Percentiles rank a stretch among this genome's conserved stretches.
Conservation (phyloP, 305 asterid species). For the Stenogyne calaminthoides region DNA sequence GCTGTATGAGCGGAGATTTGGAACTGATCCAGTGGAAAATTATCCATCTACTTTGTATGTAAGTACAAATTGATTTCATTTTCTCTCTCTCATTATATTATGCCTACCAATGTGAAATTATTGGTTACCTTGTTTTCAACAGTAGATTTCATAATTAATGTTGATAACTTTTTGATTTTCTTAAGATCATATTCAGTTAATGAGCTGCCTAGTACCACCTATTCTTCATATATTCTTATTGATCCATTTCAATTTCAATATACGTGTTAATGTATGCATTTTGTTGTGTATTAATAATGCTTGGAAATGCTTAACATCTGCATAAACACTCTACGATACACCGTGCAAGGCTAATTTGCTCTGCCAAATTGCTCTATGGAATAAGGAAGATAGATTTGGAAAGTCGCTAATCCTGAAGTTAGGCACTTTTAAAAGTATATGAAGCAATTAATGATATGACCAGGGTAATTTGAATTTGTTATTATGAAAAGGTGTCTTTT, state of each 20-base stretch:
- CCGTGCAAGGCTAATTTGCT: neutral
- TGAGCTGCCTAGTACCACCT: neutral
- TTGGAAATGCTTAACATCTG: slow-evolving; percentile 7
- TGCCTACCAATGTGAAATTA: neutral
- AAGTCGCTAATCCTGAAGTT: neutral
- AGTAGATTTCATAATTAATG: neutral
- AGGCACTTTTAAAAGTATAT: slow-evolving; percentile 2
- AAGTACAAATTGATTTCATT: slow-evolving; percentile 18
- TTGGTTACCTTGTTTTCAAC: slow-evolving; percentile 5
- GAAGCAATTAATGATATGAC: neutral
- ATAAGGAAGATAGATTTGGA: neutral
- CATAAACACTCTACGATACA: slow-evolving; percentile 9
- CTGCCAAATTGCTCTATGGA: neutral
- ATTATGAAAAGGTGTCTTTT: neutral
- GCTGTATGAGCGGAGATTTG: slow-evolving; percentile 58
- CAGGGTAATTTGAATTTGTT: neutral
- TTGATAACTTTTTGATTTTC: neutral
- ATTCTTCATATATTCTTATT: neutral
- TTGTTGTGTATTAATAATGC: slow-evolving; percentile 5
- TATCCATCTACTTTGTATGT: slow-evolving; percentile 72
- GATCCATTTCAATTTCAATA: neutral
- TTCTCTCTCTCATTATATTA: slow-evolving; percentile 11
- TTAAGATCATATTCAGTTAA: neutral
- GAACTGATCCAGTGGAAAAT: slow-evolving; percentile 53
- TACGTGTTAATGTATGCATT: slow-evolving; percentile 6